Percentiles rank a stretch among this genome's conserved stretches.
phyloP scores from a whole-genome alignment of 2,329 filamentous ascomycete genomes.

The Clarireedia paspali region DNA sequence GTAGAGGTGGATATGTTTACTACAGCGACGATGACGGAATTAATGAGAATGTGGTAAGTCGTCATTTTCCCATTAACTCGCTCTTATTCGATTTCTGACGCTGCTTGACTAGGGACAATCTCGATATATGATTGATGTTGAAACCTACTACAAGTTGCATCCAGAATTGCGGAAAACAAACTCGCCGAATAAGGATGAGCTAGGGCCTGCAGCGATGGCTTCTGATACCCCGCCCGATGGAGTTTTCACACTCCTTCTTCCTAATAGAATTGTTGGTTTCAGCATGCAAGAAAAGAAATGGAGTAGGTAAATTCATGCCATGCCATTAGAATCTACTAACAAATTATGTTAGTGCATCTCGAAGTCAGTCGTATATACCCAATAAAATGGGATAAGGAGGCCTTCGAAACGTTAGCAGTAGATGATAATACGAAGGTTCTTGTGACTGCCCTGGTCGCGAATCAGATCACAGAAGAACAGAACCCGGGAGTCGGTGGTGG shows the following conservation, averaged over 20 bases:
- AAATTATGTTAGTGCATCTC: not conserved
- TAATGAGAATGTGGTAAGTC: not conserved
- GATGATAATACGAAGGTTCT: constrained; percentile 3
- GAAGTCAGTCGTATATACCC: constrained; percentile 7
- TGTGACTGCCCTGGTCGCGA: constrained; percentile 4
- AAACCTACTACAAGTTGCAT: constrained; percentile 6
- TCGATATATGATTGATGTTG: constrained; percentile 7
- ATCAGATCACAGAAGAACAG: constrained; percentile 5
- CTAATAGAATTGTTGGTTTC: constrained; percentile 1
- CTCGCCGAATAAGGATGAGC: not conserved
- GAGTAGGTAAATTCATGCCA: not conserved
- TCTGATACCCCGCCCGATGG: constrained; percentile 4
- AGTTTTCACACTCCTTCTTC: constrained; percentile 6
- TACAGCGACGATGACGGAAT: constrained; percentile 2
- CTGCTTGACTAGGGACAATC: constrained; percentile 1
- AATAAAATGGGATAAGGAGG: constrained; percentile 7
- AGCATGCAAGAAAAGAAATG: constrained; percentile 8
- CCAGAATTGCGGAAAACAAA: not conserved
- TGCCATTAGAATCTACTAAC: not conserved
- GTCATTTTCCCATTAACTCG: not conserved
- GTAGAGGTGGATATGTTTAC: constrained; percentile 1
- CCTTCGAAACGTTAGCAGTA: constrained; percentile 1
- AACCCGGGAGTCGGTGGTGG: not conserved
- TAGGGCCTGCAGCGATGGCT: constrained; percentile 2
- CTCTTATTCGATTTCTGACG: not conserved